These are phyloP conservation scores for Talaromyces sp. DNA, from an alignment of 2,329 filamentous ascomycete genomes.

Conservation along the genomic window DNA sequence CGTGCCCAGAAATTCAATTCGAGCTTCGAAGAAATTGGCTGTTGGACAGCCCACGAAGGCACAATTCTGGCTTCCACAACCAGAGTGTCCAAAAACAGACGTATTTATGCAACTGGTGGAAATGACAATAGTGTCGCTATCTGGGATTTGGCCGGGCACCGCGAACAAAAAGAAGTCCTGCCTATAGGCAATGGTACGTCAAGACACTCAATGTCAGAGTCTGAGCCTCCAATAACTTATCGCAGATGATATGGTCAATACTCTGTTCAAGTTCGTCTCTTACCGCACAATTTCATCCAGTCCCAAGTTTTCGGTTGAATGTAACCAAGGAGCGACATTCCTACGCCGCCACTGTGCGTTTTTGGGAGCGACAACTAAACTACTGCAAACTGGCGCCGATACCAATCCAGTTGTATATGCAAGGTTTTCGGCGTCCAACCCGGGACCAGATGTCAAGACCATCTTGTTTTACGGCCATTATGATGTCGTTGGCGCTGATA, in stretches of 20 bases:
- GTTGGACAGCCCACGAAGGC: constrained; percentile 80
- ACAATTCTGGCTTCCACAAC: constrained; percentile 82
- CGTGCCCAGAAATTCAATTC: constrained; percentile 63
- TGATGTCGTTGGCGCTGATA: constrained; percentile 89
- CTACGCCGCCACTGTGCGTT: constrained; percentile 87
- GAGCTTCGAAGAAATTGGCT: constrained; percentile 73
- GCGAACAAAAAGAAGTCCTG: constrained; percentile 43
- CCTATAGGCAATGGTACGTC: constrained; percentile 55
- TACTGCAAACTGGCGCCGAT: constrained; percentile 74
- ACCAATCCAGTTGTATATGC: constrained; percentile 94
- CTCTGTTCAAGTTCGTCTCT: constrained; percentile 78
- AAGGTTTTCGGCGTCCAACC: constrained; percentile 72
- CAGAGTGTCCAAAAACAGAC: constrained; percentile 63
- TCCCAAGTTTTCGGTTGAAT: constrained; percentile 83
- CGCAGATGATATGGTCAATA: constrained; percentile 61
- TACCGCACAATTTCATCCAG: constrained; percentile 90
- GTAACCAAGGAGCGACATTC: constrained; percentile 85
- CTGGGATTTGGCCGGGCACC: constrained; percentile 70
- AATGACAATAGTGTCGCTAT: constrained; percentile 87
- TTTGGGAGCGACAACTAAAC: constrained; percentile 81
- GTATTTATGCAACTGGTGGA: constrained; percentile 90
- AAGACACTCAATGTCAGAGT: neutral
- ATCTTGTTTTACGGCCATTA: constrained; percentile 98
- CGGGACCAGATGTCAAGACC: constrained; percentile 67
- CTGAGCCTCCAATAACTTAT: neutral